These are phyloP conservation scores for Spizellomyces sp. DNA, from an alignment of 192 early-diverging fungal species.

Conservation along the genomic window DNA sequence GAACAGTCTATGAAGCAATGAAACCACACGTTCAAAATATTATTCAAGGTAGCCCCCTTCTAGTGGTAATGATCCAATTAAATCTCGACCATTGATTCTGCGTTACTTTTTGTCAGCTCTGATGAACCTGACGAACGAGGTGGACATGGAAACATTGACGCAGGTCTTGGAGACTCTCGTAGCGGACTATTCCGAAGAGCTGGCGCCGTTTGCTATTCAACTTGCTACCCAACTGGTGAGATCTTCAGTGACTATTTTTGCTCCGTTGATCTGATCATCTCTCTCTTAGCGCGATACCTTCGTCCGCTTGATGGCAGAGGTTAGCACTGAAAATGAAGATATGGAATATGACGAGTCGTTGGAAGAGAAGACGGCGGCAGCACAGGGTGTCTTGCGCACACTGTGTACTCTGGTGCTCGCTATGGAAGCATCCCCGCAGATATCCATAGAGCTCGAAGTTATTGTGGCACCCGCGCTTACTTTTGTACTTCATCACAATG, in stretches of 20 bases:
- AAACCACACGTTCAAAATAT: constrained; percentile 79
- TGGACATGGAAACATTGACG: constrained; percentile 89
- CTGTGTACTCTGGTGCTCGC: constrained; percentile 82
- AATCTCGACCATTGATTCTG: neutral
- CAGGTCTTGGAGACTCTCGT: constrained; percentile 90
- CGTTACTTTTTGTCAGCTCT: constrained; percentile 49
- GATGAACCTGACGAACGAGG: constrained; percentile 85
- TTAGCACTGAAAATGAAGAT: constrained; percentile 52
- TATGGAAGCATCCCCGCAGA: constrained; percentile 80
- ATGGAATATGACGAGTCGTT: constrained; percentile 59
- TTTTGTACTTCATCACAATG: constrained; percentile 75
- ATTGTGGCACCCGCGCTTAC: constrained; percentile 75
- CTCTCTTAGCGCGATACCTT: constrained; percentile 73
- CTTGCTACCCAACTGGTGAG: constrained; percentile 78
- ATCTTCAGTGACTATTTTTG: neutral
- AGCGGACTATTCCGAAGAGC: constrained; percentile 83
- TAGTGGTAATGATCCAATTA: constrained; percentile 7
- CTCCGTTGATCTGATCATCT: constrained; percentile 13
- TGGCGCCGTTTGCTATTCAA: constrained; percentile 91
- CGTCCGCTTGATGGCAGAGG: constrained; percentile 79
- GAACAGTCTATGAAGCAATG: constrained; percentile 67
- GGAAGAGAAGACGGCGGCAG: constrained; percentile 86
- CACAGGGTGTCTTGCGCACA: constrained; percentile 88
- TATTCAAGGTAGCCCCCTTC: constrained; percentile 63
- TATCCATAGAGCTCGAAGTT: constrained; percentile 79